Evolutionary conservation across 2,329 filamentous ascomycete species (phyloP).

Genomic region (Colletotrichum karsti): DNA sequence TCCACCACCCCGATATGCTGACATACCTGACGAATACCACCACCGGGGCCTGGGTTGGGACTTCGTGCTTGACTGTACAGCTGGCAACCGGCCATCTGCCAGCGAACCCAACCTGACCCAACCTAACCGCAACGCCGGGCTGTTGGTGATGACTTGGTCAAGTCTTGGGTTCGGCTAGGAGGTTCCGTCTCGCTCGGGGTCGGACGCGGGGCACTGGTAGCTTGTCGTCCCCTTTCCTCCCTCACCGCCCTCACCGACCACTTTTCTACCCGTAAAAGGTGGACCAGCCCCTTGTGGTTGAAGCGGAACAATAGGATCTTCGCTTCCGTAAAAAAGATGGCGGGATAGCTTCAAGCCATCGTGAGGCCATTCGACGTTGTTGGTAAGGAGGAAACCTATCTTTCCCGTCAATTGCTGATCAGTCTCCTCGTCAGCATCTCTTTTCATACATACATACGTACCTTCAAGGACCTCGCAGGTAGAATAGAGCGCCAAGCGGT

Average conservation of each 20-base stretch:
- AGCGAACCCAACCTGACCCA: background rate
- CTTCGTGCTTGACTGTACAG: too few relatives aligned
- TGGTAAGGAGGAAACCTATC: background rate
- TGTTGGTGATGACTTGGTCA: background rate
- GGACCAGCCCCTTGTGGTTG: conserved; percentile 1
- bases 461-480: too few relatives aligned
- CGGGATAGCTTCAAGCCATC: background rate
- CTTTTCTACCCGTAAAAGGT: conserved; percentile 20
- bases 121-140: background rate
- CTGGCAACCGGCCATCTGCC: background rate
- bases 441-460: conserved; percentile 10
- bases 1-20: background rate
- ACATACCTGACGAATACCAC: background rate
- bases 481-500: background rate
- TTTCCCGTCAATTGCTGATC: background rate
- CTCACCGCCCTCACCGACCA: conserved; percentile 25
- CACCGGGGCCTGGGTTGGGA: background rate
- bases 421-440: background rate
- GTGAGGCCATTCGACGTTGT: background rate
- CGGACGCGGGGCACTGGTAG: conserved; percentile 11
- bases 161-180: conserved; percentile 15
- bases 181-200: conserved; percentile 15
- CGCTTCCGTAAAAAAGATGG: conserved; percentile 1
- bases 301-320: conserved; percentile 3
- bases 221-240: background rate